phyloP scores from a whole-genome alignment of 441 rosid species.

The Pelargonium cotyledonis region DNA sequence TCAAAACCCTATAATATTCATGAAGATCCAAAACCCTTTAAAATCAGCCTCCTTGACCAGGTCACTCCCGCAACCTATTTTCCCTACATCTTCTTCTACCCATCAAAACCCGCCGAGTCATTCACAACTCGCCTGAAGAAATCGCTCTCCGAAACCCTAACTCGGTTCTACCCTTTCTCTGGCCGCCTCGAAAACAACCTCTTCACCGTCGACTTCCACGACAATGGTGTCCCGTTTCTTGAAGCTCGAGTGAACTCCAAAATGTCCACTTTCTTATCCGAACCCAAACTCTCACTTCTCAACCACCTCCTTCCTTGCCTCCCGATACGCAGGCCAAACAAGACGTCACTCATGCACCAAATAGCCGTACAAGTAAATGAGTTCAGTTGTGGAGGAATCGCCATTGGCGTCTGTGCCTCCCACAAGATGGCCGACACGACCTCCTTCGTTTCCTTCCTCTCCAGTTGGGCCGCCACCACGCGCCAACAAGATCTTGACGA shows the following conservation, averaged over 20 bases:
- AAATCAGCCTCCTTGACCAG: too few relatives aligned
- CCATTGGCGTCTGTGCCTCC: conserved; percentile 7
- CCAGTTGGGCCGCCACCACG: conserved; percentile 11
- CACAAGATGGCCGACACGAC: conserved; percentile 7
- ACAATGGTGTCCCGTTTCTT: background rate
- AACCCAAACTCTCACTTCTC: background rate
- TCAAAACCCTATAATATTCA: too few relatives aligned
- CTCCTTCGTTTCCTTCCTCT: conserved; percentile 6
- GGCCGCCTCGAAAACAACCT: background rate
- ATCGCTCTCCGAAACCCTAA: background rate
- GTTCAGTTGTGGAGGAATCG: conserved; percentile 5
- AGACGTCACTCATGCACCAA: background rate
- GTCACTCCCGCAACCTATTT: too few relatives aligned
- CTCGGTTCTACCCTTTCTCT: background rate
- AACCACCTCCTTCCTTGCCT: background rate
- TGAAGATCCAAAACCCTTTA: too few relatives aligned
- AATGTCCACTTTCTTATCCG: background rate
- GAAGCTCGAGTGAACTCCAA: background rate
- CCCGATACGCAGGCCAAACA: background rate
- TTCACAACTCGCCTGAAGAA: background rate
- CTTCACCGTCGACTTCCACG: background rate
- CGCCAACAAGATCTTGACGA: background rate
- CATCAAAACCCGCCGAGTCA: background rate
- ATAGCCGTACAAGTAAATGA: background rate
- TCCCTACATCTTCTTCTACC: too few relatives aligned